Conservation (phyloP, 805 yeast species). For the Candida vartiovaarae region DNA sequence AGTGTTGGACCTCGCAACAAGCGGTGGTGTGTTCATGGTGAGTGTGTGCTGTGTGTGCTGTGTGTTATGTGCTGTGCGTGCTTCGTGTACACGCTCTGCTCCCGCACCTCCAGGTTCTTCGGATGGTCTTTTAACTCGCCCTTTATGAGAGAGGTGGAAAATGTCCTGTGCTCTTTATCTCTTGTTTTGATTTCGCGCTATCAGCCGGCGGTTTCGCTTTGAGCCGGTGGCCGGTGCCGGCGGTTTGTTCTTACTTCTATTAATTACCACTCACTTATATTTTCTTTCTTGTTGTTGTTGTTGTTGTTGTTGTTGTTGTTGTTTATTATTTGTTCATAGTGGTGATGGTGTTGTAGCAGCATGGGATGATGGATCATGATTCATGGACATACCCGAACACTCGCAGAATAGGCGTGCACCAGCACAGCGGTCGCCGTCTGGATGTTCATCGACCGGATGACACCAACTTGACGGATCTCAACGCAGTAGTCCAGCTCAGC, state of each 20-base stretch:
- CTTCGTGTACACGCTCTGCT: not conserved
- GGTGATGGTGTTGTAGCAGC: too few species aligned
- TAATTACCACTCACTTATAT: too few species aligned
- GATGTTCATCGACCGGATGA: constrained; percentile 90
- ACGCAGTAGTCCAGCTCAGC: constrained; percentile 81
- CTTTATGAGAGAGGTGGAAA: not conserved
- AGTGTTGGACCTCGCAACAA: too few species aligned
- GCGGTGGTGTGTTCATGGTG: too few species aligned
- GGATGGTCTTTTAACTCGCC: too few species aligned
- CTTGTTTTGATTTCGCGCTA: not conserved
- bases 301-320: too few species aligned
- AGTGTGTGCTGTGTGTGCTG: too few species aligned
- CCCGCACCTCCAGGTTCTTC: too few species aligned
- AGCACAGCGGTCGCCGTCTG: constrained; percentile 95
- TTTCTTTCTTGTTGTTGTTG: too few species aligned
- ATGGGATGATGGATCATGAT: not conserved
- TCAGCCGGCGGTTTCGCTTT: not conserved
- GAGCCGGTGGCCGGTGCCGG: too few species aligned
- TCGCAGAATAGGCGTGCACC: constrained; percentile 75
- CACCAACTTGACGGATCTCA: constrained; percentile 89
- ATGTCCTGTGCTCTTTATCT: not conserved
- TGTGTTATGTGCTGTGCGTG: not conserved
- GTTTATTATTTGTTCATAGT: too few species aligned
- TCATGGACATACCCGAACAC: not conserved
- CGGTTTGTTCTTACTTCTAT: too few species aligned